Evolutionary conservation across 2,329 filamentous ascomycete species (phyloP).

Genomic region (Aspergillus ochraceoroseus): DNA sequence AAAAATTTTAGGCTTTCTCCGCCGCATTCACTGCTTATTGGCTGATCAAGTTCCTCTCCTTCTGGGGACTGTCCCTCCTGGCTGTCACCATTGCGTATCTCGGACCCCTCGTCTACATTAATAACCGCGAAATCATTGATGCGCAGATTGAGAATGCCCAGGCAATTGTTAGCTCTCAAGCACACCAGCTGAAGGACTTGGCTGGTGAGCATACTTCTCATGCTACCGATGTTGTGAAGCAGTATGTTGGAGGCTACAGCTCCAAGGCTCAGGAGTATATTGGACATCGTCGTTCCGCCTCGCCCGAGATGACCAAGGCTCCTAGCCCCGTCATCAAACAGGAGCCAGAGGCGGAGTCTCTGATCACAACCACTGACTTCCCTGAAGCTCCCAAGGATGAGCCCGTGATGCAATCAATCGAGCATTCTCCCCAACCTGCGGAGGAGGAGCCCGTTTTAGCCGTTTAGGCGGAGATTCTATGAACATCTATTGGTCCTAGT

Average conservation of each 20-base stretch:
- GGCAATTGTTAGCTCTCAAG: constrained; percentile 54
- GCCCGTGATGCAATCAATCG: constrained; percentile 29
- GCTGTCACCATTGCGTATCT: constrained; percentile 55
- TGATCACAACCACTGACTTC: constrained; percentile 48
- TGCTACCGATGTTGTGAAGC: constrained; percentile 54
- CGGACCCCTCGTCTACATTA: constrained; percentile 58
- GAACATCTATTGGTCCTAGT: constrained; percentile 1
- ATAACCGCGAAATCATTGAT: constrained; percentile 62
- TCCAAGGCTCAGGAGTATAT: constrained; percentile 57
- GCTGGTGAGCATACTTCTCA: constrained; percentile 57
- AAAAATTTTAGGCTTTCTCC: constrained; percentile 50
- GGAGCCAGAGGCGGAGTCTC: constrained; percentile 39
- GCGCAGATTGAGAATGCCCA: constrained; percentile 53
- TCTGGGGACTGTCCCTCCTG: constrained; percentile 60
- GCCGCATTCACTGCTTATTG: constrained; percentile 58
- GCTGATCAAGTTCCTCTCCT: constrained; percentile 61
- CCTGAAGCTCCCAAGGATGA: constrained; percentile 45
- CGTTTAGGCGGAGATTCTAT: constrained; percentile 16
- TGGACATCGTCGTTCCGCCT: constrained; percentile 34
- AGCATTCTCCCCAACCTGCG: constrained; percentile 28
- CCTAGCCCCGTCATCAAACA: constrained; percentile 24
- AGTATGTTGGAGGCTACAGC: constrained; percentile 57
- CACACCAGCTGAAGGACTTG: constrained; percentile 56
- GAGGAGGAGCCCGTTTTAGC: constrained; percentile 37
- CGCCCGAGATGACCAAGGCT: constrained; percentile 32